Evolutionary conservation across 169 alveolate genomes (phyloP).

Genomic region (Eimeria acervulina): DNA sequence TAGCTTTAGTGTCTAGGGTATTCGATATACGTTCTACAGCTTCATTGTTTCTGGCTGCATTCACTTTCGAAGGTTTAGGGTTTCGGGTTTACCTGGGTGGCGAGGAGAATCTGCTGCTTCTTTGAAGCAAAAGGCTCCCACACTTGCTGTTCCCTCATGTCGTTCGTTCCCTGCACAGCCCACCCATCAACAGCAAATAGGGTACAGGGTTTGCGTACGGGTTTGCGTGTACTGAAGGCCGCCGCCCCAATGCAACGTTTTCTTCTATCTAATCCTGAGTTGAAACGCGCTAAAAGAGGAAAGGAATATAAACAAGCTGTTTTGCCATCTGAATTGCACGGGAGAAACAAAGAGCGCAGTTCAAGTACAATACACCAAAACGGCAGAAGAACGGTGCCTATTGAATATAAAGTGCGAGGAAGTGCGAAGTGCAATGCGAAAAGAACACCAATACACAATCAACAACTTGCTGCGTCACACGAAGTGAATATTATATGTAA

Average conservation of each 20-base stretch:
- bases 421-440: too few species aligned
- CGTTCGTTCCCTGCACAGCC: conserved; percentile 82
- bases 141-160: conserved; percentile 96
- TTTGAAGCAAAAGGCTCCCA: conserved; percentile 97
- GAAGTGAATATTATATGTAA: too few species aligned
- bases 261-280: neutral
- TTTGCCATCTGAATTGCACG: too few species aligned
- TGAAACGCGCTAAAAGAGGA: neutral
- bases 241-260: neutral
- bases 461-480: too few species aligned
- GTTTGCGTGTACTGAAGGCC: neutral
- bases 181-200: neutral
- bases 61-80: neutral
- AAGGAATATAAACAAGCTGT: too few species aligned
- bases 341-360: too few species aligned
- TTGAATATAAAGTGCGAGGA: too few species aligned
- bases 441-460: too few species aligned
- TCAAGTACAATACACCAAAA: too few species aligned
- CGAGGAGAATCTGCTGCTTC: conserved; percentile 97
- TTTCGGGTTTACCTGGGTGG: conserved; percentile 96
- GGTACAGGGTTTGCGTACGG: neutral
- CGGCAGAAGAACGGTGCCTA: too few species aligned
- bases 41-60: neutral
- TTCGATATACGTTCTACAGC: neutral
- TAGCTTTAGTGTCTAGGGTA: neutral